These are phyloP conservation scores for Alopecurus myosuroides DNA, from an alignment of 176 grass and related monocot genomes.

Conservation along the genomic window DNA sequence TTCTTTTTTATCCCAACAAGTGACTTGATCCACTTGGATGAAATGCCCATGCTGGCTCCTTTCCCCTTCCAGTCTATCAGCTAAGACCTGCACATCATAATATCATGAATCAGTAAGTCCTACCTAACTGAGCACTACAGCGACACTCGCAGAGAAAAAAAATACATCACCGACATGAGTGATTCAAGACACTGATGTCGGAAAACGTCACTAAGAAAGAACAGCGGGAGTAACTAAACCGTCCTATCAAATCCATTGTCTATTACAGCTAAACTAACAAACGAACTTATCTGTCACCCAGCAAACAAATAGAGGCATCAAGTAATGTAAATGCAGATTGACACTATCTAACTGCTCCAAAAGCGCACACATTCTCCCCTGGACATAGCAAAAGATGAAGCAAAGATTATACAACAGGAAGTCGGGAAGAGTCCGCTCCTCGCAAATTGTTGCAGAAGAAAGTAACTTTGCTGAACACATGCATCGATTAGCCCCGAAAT, in stretches of 20 bases:
- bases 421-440: background rate
- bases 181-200: background rate
- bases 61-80: background rate
- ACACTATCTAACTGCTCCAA: background rate
- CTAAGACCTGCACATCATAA: slow-evolving; percentile 18
- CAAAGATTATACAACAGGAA: background rate
- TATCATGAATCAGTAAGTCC: background rate
- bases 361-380: background rate
- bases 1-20: slow-evolving; percentile 73
- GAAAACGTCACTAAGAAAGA: background rate
- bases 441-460: background rate
- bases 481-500: background rate
- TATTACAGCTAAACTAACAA: background rate
- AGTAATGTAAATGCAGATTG: background rate
- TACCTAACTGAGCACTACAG: background rate
- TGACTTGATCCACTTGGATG: slow-evolving; percentile 83
- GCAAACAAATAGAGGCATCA: background rate
- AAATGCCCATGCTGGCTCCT: slow-evolving; percentile 55
- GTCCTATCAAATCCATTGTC: background rate
- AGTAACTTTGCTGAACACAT: background rate
- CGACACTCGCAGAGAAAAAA: background rate
- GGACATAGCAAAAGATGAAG: background rate
- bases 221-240: background rate
- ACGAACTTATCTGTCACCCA: background rate
- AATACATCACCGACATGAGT: background rate